Evolutionary conservation across 768 basidiomycete species (phyloP), one percentile per base, ranked within the genome.

Genomic region (Podaxis sp.): DNA sequence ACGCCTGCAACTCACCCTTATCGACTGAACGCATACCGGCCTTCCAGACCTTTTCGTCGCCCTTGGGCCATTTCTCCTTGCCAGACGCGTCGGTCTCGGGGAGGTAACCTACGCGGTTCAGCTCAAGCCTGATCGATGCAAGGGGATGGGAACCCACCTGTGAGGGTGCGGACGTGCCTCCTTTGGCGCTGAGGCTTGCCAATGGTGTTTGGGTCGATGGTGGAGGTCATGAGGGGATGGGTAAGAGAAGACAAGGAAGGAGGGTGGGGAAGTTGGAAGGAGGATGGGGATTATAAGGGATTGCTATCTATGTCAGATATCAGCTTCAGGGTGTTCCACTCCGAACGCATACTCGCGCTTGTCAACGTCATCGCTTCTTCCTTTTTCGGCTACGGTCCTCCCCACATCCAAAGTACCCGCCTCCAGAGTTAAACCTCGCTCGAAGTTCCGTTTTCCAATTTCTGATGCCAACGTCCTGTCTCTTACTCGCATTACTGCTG

Each of bases 41-140:
- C 72, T 86, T 91, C 91, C 91, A 93, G 0, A 79, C 79, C 58
- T 81, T 80, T 72, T 93, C 91, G 11, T 94, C 89, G 44, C 92
- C 92, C 64, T 80, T 80, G 36, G 92, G 92, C 92, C 92, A 95
- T 74, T 88, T 88, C 72, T 93, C 92, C 71, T 91, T 87, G 37
- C 92, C 92, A 50, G 80, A 72, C 2, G 82, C 86, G 69, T 93
- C 91, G 50, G 83, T 84, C 72, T 94, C 92, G 3, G 92, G 90
- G 2, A 88, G 75, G 70, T 92, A 93, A 15, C 89, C 92, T 94
- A 55, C 36, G 38, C 33, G n/a, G 20, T 22, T 38, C 55, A 48
- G 62, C 20, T 41, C 8, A 37, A 38, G 51, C 40, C 37, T 13
- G 54, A 49, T 4, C 51, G 65, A 56, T n/a, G 50, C 41, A 56